Evolutionary conservation across 768 basidiomycete genomes (phyloP), one percentile per base, ranked within the genome.

Genomic region (Leccinum sublutescens): DNA sequence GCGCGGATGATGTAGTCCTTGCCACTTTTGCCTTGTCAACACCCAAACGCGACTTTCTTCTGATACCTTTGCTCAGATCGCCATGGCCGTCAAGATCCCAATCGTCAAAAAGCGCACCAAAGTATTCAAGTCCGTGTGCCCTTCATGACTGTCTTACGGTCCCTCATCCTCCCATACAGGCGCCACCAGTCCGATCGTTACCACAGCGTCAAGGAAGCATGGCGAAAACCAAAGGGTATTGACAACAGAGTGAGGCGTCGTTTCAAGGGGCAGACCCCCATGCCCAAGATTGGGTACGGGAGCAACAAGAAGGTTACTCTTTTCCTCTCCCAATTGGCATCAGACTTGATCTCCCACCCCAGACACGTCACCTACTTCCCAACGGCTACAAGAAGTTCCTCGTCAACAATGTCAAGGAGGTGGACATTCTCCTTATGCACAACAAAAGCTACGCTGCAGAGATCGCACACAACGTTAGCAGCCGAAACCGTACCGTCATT

Each of bases 191-290:
- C 94, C 52, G 96, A 98, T 80, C 91, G 96, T 74, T 98, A 97
- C 82, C 86, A 92, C 76, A 80, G 89, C 66, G 95, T 98, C 67
- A 96, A 96, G 85, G 95, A 97, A 82, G 82, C 92, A 82, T 99
- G 97, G 97, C 85, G 97, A 77, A 99, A 99, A 83, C 97, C 97
- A 67, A 99, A 98, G 87, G 97, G 96, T 93, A 98, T 98, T 70
- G 96, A 98, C 76, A 98, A 98, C 87, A 87, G 95, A 71, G 95
- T 97, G 70, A 83, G 94, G 75, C 86, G 92, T 67, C 87, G 91
- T 71, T 94, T 93, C 83, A 97, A 94, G 83, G 96, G 96, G 56
- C 94, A 96, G 76, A 83, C 85, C 58, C 83, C 94, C 65, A 98
- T 98, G 96, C 95, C 95, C 74, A 95, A 86, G 80, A 86, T 86